Evolutionary conservation across 345 rosid genomes (phyloP).

Genomic region (Citrus unshiu): DNA sequence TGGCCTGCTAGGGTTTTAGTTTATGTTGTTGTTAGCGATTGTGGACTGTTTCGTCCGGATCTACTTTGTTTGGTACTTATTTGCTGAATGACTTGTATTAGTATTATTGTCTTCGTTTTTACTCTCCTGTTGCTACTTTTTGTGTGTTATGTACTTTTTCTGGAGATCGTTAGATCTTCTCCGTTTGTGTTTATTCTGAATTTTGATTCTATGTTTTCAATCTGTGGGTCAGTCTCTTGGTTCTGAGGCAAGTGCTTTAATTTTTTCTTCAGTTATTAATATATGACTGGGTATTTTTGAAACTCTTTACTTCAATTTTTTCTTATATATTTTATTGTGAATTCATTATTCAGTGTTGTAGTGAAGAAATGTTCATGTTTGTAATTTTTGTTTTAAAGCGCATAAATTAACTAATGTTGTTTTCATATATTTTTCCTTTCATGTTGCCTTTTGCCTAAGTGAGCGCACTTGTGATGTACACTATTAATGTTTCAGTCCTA

Average conservation of each 20-base stretch:
- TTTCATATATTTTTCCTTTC: too few species aligned
- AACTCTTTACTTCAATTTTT: not conserved
- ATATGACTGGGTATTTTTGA: not conserved
- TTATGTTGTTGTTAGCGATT: not conserved
- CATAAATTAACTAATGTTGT: not conserved
- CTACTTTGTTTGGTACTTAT: not conserved
- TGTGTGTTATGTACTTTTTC: not conserved
- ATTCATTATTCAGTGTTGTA: not conserved
- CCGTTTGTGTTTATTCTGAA: not conserved
- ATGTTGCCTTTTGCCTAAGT: not conserved
- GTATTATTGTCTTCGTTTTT: not conserved
- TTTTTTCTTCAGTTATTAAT: not conserved
- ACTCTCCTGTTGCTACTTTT: not conserved
- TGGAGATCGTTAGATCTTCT: conserved; percentile 11
- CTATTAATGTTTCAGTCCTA: not conserved
- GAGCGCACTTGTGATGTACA: not conserved
- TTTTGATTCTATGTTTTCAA: not conserved
- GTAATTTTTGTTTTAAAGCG: not conserved
- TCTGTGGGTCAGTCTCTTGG: not conserved
- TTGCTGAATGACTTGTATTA: not conserved
- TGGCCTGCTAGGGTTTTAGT: not conserved
- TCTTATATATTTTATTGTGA: not conserved
- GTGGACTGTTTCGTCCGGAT: conserved; percentile 10
- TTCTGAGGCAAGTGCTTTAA: not conserved
- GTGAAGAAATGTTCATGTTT: not conserved